Percentiles rank a stretch among this genome's conserved stretches.
Conservation (phyloP, 2,329 filamentous ascomycete species). For the Paraconiothyrium sp. region DNA sequence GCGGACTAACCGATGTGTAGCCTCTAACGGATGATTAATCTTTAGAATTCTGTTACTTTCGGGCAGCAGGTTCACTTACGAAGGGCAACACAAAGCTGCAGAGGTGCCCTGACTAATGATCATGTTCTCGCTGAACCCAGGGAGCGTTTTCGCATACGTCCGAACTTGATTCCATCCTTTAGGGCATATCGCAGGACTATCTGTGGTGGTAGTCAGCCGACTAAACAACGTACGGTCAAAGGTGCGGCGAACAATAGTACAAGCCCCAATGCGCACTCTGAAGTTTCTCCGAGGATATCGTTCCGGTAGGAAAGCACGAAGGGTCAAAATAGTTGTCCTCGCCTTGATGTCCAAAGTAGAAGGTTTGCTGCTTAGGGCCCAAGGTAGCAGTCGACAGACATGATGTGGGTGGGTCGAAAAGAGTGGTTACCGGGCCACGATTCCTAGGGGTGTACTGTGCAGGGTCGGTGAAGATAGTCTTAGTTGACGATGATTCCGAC, state of each 20-base stretch:
- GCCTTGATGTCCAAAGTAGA: background rate
- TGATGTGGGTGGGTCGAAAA: background rate
- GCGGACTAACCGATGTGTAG: background rate
- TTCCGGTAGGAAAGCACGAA: background rate
- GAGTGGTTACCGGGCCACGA: background rate
- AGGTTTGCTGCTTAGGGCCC: background rate
- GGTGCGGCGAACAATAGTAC: background rate
- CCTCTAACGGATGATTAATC: background rate
- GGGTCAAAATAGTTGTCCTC: background rate
- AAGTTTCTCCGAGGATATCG: too few species aligned
- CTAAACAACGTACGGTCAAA: background rate
- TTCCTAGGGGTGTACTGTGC: background rate
- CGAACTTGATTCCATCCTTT: background rate
- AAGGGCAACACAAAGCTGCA: constrained; percentile 3
- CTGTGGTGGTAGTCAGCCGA: background rate
- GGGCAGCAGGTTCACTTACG: background rate
- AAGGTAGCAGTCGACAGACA: background rate
- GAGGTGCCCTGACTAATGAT: background rate
- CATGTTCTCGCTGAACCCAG: background rate
- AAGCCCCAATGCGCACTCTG: background rate
- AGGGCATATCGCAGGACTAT: constrained; percentile 5
- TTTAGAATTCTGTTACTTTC: background rate
- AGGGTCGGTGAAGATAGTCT: too few species aligned
- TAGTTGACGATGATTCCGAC: too few species aligned
- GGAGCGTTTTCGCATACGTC: background rate